Evolutionary conservation across 768 basidiomycete genomes (phyloP).

Genomic region (Termitomyces sp.): DNA sequence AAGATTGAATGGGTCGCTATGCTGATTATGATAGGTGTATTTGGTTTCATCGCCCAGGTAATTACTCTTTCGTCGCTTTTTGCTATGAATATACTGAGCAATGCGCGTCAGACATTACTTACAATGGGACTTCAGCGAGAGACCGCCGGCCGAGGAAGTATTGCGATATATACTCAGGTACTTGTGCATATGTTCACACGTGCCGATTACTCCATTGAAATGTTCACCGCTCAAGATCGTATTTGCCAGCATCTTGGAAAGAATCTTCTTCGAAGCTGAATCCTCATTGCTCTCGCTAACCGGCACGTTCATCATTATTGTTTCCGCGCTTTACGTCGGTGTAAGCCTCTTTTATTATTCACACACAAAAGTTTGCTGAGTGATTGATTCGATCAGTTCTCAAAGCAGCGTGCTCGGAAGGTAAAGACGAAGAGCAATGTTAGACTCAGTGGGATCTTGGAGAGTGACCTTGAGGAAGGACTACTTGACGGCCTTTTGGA

Average conservation of each 20-base stretch:
- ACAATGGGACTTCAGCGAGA: conserved; percentile 52
- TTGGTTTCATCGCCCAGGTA: conserved; percentile 51
- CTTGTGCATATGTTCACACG: background rate
- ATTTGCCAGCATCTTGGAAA: conserved; percentile 64
- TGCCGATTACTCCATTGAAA: background rate
- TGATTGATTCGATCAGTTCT: background rate
- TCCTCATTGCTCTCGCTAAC: conserved; percentile 56
- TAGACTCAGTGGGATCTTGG: conserved; percentile 3
- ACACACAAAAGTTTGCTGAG: background rate
- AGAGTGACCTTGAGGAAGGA: conserved; percentile 11
- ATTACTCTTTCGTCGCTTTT: conserved; percentile 40
- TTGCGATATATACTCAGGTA: conserved; percentile 47
- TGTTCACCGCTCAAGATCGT: conserved; percentile 39
- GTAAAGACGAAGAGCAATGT: conserved; percentile 2
- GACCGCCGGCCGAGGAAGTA: conserved; percentile 43
- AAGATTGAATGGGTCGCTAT: conserved; percentile 39
- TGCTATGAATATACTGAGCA: background rate
- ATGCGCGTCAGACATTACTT: conserved; percentile 36
- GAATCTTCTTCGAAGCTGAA: conserved; percentile 53
- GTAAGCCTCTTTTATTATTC: conserved; percentile 31
- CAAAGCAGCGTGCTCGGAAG: conserved; percentile 3
- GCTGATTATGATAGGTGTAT: conserved; percentile 44
- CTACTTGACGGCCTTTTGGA: conserved; percentile 4
- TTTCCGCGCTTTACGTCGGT: conserved; percentile 59
- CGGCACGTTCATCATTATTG: conserved; percentile 62